Percentiles rank a stretch among this genome's conserved stretches.
Conservation (phyloP, 2,329 filamentous ascomycete species). For the Metarhizium album region DNA sequence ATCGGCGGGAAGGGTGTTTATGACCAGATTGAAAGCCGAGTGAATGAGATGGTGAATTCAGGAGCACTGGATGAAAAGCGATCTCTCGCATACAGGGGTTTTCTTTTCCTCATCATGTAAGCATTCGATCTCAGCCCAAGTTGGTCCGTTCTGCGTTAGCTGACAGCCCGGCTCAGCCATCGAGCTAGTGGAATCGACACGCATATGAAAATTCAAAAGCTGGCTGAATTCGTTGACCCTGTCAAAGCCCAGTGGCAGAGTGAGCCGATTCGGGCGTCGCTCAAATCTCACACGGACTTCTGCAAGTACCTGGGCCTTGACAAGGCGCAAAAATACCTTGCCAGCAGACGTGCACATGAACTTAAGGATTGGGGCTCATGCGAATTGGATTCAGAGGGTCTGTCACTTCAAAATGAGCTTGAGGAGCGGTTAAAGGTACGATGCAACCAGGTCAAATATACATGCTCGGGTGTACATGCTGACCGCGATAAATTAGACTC, state of each 20-base stretch:
- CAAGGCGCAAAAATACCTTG: conserved; percentile 71
- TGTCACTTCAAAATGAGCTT: conserved; percentile 66
- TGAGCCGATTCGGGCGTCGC: conserved; percentile 52
- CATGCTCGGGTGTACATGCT: conserved; percentile 2
- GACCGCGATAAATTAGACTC: conserved; percentile 29
- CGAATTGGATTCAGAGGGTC: conserved; percentile 67
- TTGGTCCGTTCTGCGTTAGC: background rate
- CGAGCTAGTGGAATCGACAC: conserved; percentile 67
- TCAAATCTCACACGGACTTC: conserved; percentile 70
- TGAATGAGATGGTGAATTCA: conserved; percentile 67
- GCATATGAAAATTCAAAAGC: conserved; percentile 56
- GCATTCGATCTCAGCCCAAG: conserved; percentile 12
- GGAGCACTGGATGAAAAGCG: conserved; percentile 70
- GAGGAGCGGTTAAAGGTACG: conserved; percentile 60
- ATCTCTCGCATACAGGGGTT: conserved; percentile 75
- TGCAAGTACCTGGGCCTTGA: conserved; percentile 70
- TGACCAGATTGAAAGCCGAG: conserved; percentile 71
- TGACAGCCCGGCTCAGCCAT: conserved; percentile 43
- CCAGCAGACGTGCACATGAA: conserved; percentile 59
- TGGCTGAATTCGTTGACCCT: conserved; percentile 71
- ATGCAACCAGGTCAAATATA: background rate
- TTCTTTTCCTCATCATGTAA: conserved; percentile 85
- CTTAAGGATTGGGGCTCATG: conserved; percentile 75
- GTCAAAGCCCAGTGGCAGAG: conserved; percentile 73
- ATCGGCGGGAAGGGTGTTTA: conserved; percentile 55